Base-by-base conservation (phyloP, 345 rosid species). In the Psidium friedrichsthalianum region DNA sequence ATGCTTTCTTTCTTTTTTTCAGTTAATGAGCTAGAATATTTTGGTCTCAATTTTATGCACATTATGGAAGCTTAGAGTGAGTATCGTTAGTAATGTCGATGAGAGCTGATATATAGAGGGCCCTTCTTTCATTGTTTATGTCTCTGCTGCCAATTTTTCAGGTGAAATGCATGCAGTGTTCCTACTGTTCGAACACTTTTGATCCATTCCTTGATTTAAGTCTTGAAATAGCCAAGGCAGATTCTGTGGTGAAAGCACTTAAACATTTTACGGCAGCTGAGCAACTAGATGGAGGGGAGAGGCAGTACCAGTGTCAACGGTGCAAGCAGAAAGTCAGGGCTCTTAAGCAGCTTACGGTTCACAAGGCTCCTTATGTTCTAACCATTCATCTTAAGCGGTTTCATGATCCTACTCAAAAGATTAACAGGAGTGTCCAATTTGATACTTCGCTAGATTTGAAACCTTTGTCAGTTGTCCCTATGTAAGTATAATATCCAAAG, bases 251-350 rank as follows among this genome's bases (percentile, higher is more conserved):
- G 36, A 91, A 87, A 86, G 98, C 98, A 32, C 95, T 97, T 87
- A 74, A n/a, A 36, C 94, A 95, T 84, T 97, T 97, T 86, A 95
- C 97, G 57, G 89, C 97, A 83, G 89, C 92, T 44, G 99, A 96
- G 92, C 61, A 89, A 57, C 87, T 97, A 88, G 99, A 95, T 88
- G 96, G 96, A 54, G 99, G 99, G 57, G 97, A 92, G 91, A 96
- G 88, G 93, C 94, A 95, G 61, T 97, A 97, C 86, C 98, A 94
- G 53, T 96, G 99, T 82, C 96, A 95, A 89, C 89, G 82, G 74
- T 97, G 99, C 95, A 94, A 91, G 88, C 94, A 96, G 88, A 96
- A 95, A 92, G 99, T 97, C 40, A 92, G 85, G 88, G 99, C 99
- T 85, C 86, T 44, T 86, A 97, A 96, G 90, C 93, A 95, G 90